Base-by-base conservation (phyloP, 345 rosid genomes). In the Erysimum cheiranthoides region DNA sequence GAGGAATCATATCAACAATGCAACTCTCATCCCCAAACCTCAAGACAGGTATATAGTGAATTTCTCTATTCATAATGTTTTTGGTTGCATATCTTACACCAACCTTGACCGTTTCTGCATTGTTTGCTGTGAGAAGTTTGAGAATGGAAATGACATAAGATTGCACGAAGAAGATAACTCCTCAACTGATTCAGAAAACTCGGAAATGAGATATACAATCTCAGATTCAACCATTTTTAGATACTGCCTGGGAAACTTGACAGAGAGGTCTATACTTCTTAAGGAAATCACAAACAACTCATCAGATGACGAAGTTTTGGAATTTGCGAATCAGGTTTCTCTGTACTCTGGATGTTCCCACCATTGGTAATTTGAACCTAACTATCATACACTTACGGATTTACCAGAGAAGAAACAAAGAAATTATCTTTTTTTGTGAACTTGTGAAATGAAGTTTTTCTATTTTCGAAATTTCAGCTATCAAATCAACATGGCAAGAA, bases 341-440 rank as follows among this genome's bases (percentile, higher is more conserved):
- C 66, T 87, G 16, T 93, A 80, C 72, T 82, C 98, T 0, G 97
- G 97, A 73, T 93, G 98, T 76, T 82, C 91, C 62, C 98, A 93
- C 77, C 97, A 93, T 74, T 70, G 97, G 98, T 93, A 82, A 79
- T 40, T 46, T 57, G n/a, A 21, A 25, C 49, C 7, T 16, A 58
- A 61, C 59, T 3, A 28, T 13, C 73, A 18, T 70, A 12, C 60
- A 60, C n/a, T n/a, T n/a, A n/a, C n/a, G n/a, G n/a, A n/a, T 13
- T 32, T 34, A 18, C 32, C 13, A 8, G 56, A 52, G 4, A 50
- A 32, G 34, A 9, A 51, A 12, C 31, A 4, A 50, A 36, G 76
- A n/a, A 35, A 34, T 9, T 10, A 10, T 50, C 21, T 28, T 39
- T 71, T 71, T 2, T 35, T 11, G 9, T 17, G 12, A 51, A 35